These are phyloP conservation scores for Colletotrichum tropicale DNA, from an alignment of 2,329 filamentous ascomycete species.

Conservation along the genomic window DNA sequence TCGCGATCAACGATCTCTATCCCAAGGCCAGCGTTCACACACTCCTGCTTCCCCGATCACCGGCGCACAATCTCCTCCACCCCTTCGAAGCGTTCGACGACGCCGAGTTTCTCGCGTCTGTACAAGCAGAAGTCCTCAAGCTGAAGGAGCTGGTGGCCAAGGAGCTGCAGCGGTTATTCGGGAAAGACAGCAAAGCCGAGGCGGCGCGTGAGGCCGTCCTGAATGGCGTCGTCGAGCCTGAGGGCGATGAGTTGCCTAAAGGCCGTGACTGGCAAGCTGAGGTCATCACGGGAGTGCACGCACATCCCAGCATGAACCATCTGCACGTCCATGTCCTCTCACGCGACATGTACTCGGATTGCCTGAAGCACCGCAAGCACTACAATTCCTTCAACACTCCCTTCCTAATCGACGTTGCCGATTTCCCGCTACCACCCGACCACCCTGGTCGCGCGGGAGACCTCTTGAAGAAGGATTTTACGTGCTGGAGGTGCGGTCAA, in stretches of 20 bases:
- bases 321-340: constrained; percentile 89
- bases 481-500: constrained; percentile 83
- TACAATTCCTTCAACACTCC: constrained; percentile 90
- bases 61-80: constrained; percentile 64
- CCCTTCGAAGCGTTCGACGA: constrained; percentile 82
- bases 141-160: constrained; percentile 71
- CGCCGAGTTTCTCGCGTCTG: constrained; percentile 66
- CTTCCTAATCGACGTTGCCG: constrained; percentile 80
- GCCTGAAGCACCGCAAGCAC: constrained; percentile 81
- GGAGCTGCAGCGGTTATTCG: constrained; percentile 75
- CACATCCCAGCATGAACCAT: constrained; percentile 89
- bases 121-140: constrained; percentile 63
- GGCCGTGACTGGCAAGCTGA: constrained; percentile 82
- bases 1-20: constrained; percentile 81
- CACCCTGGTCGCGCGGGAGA: constrained; percentile 61
- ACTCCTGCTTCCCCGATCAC: constrained; percentile 82
- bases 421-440: constrained; percentile 75
- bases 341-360: constrained; percentile 75
- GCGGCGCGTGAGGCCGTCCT: constrained; percentile 69
- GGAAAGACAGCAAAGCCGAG: constrained; percentile 67
- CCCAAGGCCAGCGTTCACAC: constrained; percentile 87
- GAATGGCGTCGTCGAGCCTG: constrained; percentile 56
- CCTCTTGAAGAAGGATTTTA: constrained; percentile 64
- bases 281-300: constrained; percentile 81
- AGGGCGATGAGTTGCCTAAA: constrained; percentile 56